A percentile compares a stretch with the other conserved stretches of the same genome.
Conservation (phyloP, 768 basidiomycete species). For the Trametes elegans region DNA sequence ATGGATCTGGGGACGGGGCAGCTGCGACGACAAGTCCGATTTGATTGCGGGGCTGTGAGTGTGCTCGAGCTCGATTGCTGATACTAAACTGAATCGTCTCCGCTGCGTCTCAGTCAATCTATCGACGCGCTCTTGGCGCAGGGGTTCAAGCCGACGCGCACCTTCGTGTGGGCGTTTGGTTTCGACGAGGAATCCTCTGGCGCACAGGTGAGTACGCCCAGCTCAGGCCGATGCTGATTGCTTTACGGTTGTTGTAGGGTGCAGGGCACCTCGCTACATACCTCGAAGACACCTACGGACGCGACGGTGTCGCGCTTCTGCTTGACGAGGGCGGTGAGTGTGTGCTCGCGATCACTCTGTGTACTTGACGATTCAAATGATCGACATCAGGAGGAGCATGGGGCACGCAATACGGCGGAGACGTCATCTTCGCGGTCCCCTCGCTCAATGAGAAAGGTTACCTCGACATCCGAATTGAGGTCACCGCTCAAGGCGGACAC, state of each 20-base stretch:
- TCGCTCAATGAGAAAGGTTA: constrained; percentile 77
- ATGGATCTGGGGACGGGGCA: constrained; percentile 36
- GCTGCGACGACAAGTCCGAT: constrained; percentile 35
- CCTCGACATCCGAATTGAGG: constrained; percentile 58
- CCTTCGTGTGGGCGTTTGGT: constrained; percentile 40
- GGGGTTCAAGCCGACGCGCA: constrained; percentile 45
- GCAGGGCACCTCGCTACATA: constrained; percentile 46
- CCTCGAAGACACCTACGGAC: constrained; percentile 63
- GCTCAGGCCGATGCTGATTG: constrained; percentile 12
- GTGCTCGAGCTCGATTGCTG: background rate
- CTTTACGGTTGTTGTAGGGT: constrained; percentile 41
- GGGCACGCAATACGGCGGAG: constrained; percentile 47
- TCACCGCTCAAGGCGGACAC: constrained; percentile 76
- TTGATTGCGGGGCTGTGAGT: constrained; percentile 32
- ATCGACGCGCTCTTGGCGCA: constrained; percentile 46
- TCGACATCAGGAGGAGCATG: constrained; percentile 26
- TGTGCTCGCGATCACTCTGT: background rate
- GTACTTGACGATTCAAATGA: background rate
- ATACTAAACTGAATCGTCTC: background rate
- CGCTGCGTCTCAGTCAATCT: constrained; percentile 29
- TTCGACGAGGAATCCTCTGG: constrained; percentile 51
- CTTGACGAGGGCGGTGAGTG: constrained; percentile 84
- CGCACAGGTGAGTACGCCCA: constrained; percentile 13
- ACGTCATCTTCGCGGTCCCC: constrained; percentile 56
- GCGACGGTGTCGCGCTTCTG: constrained; percentile 69